Conservation (phyloP, 306 rosid genomes). For the Luffa aegyptiaca region DNA sequence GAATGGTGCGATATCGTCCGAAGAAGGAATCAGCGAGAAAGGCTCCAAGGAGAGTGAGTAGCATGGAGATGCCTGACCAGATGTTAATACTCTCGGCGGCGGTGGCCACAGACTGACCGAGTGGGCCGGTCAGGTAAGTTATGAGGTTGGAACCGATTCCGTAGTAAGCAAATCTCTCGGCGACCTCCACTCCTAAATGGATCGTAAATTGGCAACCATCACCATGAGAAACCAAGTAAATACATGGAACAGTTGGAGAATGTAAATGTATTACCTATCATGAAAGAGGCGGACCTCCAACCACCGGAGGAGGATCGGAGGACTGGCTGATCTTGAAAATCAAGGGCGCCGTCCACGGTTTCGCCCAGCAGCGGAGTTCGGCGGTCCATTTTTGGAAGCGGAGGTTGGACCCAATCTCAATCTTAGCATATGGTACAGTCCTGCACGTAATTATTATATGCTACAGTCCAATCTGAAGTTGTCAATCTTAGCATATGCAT, state of each 20-base stretch:
- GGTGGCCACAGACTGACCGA: slow-evolving; percentile 26
- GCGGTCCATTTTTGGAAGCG: background rate
- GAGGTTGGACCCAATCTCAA: too few species aligned
- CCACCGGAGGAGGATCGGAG: slow-evolving; percentile 22
- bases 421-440: too few species aligned
- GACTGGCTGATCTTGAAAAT: slow-evolving; percentile 17
- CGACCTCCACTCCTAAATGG: slow-evolving; percentile 27
- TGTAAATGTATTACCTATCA: slow-evolving; percentile 17
- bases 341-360: slow-evolving; percentile 22
- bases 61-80: slow-evolving; percentile 26
- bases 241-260: too few species aligned
- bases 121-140: slow-evolving; percentile 22
- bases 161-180: slow-evolving; percentile 35
- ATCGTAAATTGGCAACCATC: too few species aligned
- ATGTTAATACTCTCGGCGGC: slow-evolving; percentile 26
- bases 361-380: background rate
- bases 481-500: too few species aligned
- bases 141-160: slow-evolving; percentile 27
- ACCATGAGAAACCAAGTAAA: too few species aligned
- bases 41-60: slow-evolving; percentile 31
- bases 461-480: too few species aligned
- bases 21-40: slow-evolving; percentile 31
- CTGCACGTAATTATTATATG: too few species aligned
- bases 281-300: slow-evolving; percentile 35
- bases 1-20: slow-evolving; percentile 32